Conservation (phyloP, 2,329 filamentous ascomycete genomes). For the Cryoendolithus antarcticus region DNA sequence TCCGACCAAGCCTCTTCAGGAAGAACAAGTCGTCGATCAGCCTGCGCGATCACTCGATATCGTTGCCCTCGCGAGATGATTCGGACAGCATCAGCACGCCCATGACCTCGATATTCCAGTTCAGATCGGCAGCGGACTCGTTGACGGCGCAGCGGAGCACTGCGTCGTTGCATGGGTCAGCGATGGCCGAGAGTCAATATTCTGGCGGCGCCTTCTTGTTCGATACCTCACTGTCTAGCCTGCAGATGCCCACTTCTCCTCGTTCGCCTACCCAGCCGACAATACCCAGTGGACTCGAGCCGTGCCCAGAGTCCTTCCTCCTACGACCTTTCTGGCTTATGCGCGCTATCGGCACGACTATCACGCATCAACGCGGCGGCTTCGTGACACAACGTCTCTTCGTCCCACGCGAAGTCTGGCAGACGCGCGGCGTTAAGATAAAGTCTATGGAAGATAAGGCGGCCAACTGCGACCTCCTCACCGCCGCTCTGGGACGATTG, state of each 20-base stretch:
- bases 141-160: conserved; percentile 19
- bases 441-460: conserved; percentile 90
- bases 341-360: conserved; percentile 83
- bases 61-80: conserved; percentile 46
- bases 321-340: conserved; percentile 97
- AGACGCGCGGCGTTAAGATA: conserved; percentile 84
- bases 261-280: conserved; percentile 30
- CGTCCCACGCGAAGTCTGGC: conserved; percentile 84
- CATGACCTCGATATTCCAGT: conserved; percentile 39
- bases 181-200: conserved; percentile 34
- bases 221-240: conserved; percentile 39
- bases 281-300: conserved; percentile 69
- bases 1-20: conserved; percentile 23
- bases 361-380: conserved; percentile 80
- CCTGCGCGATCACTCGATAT: conserved; percentile 60
- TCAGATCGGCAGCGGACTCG: conserved; percentile 7
- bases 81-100: conserved; percentile 62
- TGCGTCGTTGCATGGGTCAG: conserved; percentile 42
- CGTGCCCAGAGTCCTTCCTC: conserved; percentile 78
- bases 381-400: conserved; percentile 89
- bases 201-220: conserved; percentile 68
- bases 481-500: conserved; percentile 62
- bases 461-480: conserved; percentile 78
- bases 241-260: conserved; percentile 17
- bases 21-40: conserved; percentile 47